Percentiles rank a stretch among this genome's conserved stretches.
These are phyloP conservation scores for Pseudophaeomoniella oleicola DNA, from an alignment of 2,329 filamentous ascomycete genomes.

Conservation along the genomic window DNA sequence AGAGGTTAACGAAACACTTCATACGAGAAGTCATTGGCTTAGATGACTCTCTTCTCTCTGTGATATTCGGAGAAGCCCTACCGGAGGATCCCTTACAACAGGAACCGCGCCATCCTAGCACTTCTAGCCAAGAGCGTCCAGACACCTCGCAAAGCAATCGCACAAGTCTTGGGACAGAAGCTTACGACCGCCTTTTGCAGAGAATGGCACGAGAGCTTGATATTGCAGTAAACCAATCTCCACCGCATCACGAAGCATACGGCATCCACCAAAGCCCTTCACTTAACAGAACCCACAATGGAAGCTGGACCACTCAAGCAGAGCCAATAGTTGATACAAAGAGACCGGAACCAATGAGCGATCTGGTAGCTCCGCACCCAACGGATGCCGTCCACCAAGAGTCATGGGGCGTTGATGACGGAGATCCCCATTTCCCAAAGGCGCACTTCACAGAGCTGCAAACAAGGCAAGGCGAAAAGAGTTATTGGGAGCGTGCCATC, in stretches of 20 bases:
- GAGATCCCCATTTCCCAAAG: conserved; percentile 29
- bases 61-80: conserved; percentile 73
- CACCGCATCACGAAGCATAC: conserved; percentile 79
- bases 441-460: conserved; percentile 22
- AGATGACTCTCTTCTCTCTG: conserved; percentile 68
- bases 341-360: background rate
- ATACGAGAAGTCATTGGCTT: conserved; percentile 84
- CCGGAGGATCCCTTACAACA: conserved; percentile 30
- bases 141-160: conserved; percentile 2
- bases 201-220: conserved; percentile 79
- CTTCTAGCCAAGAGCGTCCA: conserved; percentile 21
- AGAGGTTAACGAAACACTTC: conserved; percentile 67
- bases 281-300: conserved; percentile 14
- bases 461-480: conserved; percentile 39
- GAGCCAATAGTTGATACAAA: background rate
- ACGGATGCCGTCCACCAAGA: conserved; percentile 36
- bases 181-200: conserved; percentile 69
- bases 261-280: conserved; percentile 38
- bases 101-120: conserved; percentile 20
- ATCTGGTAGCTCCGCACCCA: conserved; percentile 24
- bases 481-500: conserved; percentile 88
- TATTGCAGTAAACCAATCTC: conserved; percentile 65
- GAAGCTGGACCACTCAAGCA: conserved; percentile 14
- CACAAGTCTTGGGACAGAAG: conserved; percentile 24
- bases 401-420: conserved; percentile 53